A percentile compares a stretch with the other conserved stretches of the same genome.
phyloP scores from a whole-genome alignment of 768 basidiomycete species.

The Thelephora aurantiotincta region DNA sequence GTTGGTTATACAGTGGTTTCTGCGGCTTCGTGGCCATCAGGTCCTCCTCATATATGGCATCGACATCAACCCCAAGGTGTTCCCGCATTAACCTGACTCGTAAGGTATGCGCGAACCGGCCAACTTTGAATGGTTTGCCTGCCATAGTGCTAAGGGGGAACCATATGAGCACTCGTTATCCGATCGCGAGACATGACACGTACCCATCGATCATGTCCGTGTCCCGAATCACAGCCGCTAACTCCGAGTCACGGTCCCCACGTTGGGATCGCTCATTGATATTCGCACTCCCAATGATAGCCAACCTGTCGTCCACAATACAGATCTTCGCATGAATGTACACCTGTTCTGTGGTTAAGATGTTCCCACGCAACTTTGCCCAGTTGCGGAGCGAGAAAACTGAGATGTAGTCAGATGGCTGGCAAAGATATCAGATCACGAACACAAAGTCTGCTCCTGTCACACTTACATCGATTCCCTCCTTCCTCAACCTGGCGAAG shows the following conservation, averaged over 20 bases:
- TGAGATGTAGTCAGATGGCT: conserved; percentile 89
- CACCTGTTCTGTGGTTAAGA: conserved; percentile 77
- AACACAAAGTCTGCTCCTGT: background rate
- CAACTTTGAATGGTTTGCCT: conserved; percentile 88
- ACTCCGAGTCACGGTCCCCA: conserved; percentile 93
- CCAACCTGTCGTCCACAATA: conserved; percentile 89
- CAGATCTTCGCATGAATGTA: conserved; percentile 22
- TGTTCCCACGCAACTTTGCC: conserved; percentile 78
- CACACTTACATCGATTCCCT: conserved; percentile 70
- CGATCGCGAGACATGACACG: conserved; percentile 11
- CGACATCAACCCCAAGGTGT: conserved; percentile 91
- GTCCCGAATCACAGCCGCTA: conserved; percentile 86
- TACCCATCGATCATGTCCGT: conserved; percentile 94
- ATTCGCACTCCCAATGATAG: conserved; percentile 91
- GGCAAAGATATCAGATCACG: background rate
- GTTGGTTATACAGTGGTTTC: conserved; percentile 34
- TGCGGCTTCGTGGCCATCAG: conserved; percentile 39
- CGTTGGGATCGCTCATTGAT: conserved; percentile 95
- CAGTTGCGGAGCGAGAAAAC: conserved; percentile 89
- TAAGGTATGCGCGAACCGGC: conserved; percentile 90
- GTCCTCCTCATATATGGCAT: conserved; percentile 69
- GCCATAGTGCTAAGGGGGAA: conserved; percentile 63
- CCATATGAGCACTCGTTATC: background rate
- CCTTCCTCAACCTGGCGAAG: conserved; percentile 69
- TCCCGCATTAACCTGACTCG: conserved; percentile 93